A percentile compares a stretch with the other conserved stretches of the same genome.
phyloP scores from a whole-genome alignment of 441 rosid genomes.

The Populus trichocarpa region DNA sequence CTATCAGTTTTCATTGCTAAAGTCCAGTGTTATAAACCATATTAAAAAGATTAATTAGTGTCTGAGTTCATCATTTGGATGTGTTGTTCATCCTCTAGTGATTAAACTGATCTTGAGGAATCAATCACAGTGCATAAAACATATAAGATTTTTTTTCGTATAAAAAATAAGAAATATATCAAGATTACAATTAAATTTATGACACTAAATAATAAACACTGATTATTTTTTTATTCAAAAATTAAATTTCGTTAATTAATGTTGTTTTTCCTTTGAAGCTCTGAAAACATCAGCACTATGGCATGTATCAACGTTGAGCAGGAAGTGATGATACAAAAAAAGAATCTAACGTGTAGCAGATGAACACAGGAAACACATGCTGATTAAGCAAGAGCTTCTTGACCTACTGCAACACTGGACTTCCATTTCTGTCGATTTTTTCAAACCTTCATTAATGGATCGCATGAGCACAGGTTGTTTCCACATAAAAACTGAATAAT shows the following conservation, averaged over 20 bases:
- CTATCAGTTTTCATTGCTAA: background rate
- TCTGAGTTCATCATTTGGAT: background rate
- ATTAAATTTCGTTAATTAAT: no score
- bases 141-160: background rate
- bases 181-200: conserved; percentile 8
- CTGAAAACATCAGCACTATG: background rate
- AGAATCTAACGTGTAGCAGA: background rate
- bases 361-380: background rate
- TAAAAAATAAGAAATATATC: background rate
- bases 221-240: background rate
- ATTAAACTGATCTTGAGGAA: background rate
- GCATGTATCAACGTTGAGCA: background rate
- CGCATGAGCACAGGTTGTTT: background rate
- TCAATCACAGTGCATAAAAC: background rate
- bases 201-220: background rate
- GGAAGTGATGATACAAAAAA: background rate
- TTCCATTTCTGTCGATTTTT: background rate
- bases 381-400: background rate
- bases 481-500: background rate
- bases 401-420: background rate
- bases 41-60: background rate
- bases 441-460: background rate
- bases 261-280: background rate
- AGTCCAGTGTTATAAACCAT: background rate
- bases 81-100: background rate